Conservation (phyloP, 371 early-diverging fungal species). For the Nematocida homosporus region DNA sequence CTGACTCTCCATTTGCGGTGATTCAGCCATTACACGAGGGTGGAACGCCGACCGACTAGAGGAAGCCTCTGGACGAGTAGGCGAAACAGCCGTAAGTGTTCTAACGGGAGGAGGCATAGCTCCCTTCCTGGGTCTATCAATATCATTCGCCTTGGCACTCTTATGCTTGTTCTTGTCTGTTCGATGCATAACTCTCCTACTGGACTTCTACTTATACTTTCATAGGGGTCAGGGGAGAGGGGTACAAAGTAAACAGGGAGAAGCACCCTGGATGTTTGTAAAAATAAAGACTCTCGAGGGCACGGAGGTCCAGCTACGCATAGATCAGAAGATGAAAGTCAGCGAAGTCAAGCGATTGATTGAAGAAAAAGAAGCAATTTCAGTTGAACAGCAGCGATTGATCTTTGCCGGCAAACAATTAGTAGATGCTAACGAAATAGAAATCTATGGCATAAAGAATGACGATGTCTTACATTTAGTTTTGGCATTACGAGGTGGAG, state of each 20-base stretch:
- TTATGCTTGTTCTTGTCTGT: conserved; percentile 16
- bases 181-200: not conserved
- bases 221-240: conserved; percentile 1
- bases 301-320: conserved; percentile 49
- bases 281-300: conserved; percentile 79
- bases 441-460: conserved; percentile 75
- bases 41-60: no score
- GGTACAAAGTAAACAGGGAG: not conserved
- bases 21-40: no score
- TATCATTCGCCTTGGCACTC: conserved; percentile 3
- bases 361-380: conserved; percentile 56
- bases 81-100: not conserved
- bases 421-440: conserved; percentile 71
- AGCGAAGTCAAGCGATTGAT: conserved; percentile 38
- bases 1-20: no score
- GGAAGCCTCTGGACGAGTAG: no score
- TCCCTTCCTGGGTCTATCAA: conserved; percentile 13
- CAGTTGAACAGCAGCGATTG: conserved; percentile 52
- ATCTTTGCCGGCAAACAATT: conserved; percentile 60
- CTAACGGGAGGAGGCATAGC: conserved; percentile 1
- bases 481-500: conserved; percentile 87
- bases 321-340: conserved; percentile 50
- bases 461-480: conserved; percentile 95
- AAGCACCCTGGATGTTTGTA: conserved; percentile 72
- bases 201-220: conserved; percentile 13